Percentiles rank a stretch among this genome's conserved stretches.
phyloP scores from a whole-genome alignment of 108 stramenopile genomes.

The Pseudonitzschia multiseries region DNA sequence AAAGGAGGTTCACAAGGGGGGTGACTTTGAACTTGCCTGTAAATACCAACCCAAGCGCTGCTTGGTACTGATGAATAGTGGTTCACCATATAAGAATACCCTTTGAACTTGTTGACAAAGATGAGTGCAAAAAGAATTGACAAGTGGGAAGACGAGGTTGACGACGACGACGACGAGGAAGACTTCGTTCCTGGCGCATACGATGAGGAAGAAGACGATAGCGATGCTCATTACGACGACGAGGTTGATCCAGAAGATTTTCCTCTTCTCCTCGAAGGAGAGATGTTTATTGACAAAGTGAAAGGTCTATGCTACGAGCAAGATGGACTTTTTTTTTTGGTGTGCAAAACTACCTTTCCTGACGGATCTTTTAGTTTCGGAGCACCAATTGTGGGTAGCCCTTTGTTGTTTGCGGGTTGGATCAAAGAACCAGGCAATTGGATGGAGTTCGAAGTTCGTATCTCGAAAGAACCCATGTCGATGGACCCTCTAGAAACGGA shows the following conservation, averaged over 20 bases:
- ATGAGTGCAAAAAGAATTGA: not conserved
- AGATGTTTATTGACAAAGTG: conserved; percentile 16
- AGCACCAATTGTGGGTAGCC: conserved; percentile 5
- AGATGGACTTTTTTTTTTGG: conserved; percentile 6
- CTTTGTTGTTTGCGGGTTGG: conserved; percentile 24
- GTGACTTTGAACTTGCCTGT: too few species aligned
- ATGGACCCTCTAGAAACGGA: conserved; percentile 20
- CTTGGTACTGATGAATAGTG: too few species aligned
- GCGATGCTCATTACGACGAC: conserved; percentile 22
- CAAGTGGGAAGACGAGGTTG: conserved; percentile 22
- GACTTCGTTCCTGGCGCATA: conserved; percentile 26
- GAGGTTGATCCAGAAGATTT: conserved; percentile 17
- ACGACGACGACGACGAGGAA: conserved; percentile 32
- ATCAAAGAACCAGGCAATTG: conserved; percentile 17
- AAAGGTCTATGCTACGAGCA: conserved; percentile 13
- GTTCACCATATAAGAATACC: too few species aligned
- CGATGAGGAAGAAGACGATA: conserved; percentile 26
- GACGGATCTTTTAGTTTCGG: not conserved
- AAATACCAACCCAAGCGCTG: too few species aligned
- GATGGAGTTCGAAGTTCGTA: conserved; percentile 17
- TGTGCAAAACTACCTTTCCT: conserved; percentile 5
- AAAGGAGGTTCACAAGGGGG: too few species aligned
- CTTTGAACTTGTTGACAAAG: not conserved
- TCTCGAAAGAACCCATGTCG: conserved; percentile 22
- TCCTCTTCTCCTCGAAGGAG: conserved; percentile 23